Base-by-base conservation (phyloP, 116 monocot species). In the Trichopus zeylanicus region DNA sequence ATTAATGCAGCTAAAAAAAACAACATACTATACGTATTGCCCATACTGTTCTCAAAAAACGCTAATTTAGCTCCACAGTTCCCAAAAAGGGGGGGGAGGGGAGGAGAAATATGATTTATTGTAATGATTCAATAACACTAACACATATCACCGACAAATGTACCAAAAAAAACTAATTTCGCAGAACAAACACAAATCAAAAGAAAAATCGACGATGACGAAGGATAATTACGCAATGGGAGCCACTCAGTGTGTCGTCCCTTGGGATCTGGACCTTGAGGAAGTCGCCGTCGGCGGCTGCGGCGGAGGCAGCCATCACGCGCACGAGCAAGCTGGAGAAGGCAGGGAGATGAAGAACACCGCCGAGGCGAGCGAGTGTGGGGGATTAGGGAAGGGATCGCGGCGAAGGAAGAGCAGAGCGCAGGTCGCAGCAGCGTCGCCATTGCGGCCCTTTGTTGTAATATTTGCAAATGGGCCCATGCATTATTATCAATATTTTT, bases 191-290 rank as follows among this genome's bases (percentile, higher is more conserved):
- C 32, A 33, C 4, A 33, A 33, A 5, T 5, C 4, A 33, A 33
- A 5, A 33, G 2, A 42, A n/a, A 42, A 42, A 2, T 42, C 12
- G 12, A n/a, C 2, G 42, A 42, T 16, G n/a, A 18, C 12, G n/a
- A 0, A 13, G 42, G 42, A 3, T 42, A 9, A 42, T 42, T 15
- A 28, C 16, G 13, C 18, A n/a, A 10, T 11, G 29, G 7, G 7
- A 29, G 25, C 53, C 12, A 68, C 81, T 73, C 31, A 81, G 76
- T 22, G 81, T 73, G 66, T 70, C 76, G 0, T 81, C 76, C 20
- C 76, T 31, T 24, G 60, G 49, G 62, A 81, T 81, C 65, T 81
- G 76, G 23, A 81, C 46, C 54, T 73, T 76, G 42, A 60, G 67
- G 47, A 81, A 81, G 48, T 55, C 29, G 9, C 32, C 69, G 53